Evolutionary conservation across 805 yeast genomes (phyloP).

Genomic region (Candida michaelii): DNA sequence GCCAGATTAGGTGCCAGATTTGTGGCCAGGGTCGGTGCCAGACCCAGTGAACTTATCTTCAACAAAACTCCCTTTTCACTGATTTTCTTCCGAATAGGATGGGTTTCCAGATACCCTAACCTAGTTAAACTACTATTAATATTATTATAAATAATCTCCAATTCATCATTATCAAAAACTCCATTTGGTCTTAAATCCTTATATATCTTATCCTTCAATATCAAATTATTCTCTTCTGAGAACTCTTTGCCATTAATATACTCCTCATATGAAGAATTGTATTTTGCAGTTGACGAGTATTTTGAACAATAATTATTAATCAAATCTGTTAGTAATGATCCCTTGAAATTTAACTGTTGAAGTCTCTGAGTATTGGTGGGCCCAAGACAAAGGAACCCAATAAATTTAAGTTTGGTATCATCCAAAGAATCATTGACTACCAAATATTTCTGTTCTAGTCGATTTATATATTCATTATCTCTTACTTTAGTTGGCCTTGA

Average conservation of each 20-base stretch:
- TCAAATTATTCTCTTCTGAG: slow-evolving; percentile 14
- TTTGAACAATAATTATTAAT: slow-evolving; percentile 22
- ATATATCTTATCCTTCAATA: slow-evolving; percentile 42
- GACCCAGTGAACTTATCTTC: not conserved
- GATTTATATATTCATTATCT: slow-evolving; percentile 10
- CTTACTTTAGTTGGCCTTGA: not conserved
- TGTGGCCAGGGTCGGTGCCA: not conserved
- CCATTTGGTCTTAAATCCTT: slow-evolving; percentile 35
- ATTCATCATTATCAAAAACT: slow-evolving; percentile 21
- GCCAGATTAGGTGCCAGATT: slow-evolving; percentile 2
- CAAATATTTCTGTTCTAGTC: slow-evolving; percentile 7
- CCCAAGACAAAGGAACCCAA: slow-evolving; percentile 50
- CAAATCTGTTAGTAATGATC: slow-evolving; percentile 16
- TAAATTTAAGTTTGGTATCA: slow-evolving; percentile 25
- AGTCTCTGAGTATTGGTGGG: slow-evolving; percentile 30
- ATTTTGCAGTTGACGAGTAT: slow-evolving; percentile 24
- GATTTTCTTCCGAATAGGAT: slow-evolving; percentile 40
- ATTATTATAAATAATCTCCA: slow-evolving; percentile 31
- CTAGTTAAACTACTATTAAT: slow-evolving; percentile 40
- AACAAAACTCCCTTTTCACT: slow-evolving; percentile 10
- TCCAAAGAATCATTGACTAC: slow-evolving; percentile 11
- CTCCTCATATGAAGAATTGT: slow-evolving; percentile 30
- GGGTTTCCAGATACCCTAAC: slow-evolving; percentile 43
- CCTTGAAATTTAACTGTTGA: slow-evolving; percentile 8
- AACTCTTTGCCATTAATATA: slow-evolving; percentile 20